phyloP scores from a whole-genome alignment of 306 rosid genomes.

The Cucurbita argyrosperma region DNA sequence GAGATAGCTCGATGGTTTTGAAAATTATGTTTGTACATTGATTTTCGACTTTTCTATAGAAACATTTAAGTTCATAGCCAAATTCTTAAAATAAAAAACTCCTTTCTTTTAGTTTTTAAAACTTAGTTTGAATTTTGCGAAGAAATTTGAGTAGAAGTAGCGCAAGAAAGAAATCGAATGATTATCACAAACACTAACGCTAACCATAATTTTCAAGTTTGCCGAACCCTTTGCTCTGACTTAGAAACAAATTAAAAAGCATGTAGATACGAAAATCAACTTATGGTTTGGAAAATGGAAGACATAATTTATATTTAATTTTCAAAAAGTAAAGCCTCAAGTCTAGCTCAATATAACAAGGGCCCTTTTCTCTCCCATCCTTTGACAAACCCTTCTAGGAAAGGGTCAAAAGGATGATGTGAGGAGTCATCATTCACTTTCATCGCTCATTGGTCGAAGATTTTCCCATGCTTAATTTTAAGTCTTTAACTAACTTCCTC shows the following conservation, averaged over 20 bases:
- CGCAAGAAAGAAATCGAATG: background rate
- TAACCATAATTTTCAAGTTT: background rate
- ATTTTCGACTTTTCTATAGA: background rate
- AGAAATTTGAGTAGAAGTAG: background rate
- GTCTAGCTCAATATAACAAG: background rate
- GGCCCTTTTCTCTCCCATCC: background rate
- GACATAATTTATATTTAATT: background rate
- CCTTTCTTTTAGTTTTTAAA: too few species aligned
- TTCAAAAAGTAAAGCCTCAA: background rate
- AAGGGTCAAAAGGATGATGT: background rate
- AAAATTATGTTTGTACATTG: background rate
- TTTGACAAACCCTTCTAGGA: background rate
- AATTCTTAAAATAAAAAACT: too few species aligned
- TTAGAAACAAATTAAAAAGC: background rate
- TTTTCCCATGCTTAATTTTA: background rate
- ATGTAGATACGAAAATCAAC: background rate
- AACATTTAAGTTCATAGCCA: background rate
- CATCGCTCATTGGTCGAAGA: background rate
- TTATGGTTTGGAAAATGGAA: background rate
- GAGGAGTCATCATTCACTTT: background rate
- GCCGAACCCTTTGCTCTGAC: background rate
- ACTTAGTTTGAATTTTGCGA: too few species aligned
- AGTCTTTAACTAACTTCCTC: background rate
- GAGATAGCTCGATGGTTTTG: background rate
- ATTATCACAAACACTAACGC: background rate